A percentile compares a stretch with the other conserved stretches of the same genome.
Evolutionary conservation across 495 filamentous ascomycete genomes (phyloP).

Genomic region (Tricharina praecox): DNA sequence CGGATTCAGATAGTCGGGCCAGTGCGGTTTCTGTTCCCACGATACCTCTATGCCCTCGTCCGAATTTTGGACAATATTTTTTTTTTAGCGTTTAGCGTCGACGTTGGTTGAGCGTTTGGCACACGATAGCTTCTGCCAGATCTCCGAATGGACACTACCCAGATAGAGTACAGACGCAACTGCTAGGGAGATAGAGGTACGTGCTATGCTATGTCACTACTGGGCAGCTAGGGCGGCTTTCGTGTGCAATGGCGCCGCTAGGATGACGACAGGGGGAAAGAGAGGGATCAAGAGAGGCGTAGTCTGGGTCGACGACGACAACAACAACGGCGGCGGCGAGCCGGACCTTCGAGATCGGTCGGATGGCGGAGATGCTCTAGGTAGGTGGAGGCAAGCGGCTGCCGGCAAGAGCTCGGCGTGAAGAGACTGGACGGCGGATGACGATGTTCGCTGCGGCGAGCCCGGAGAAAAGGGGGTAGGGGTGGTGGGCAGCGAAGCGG

Average conservation of each 20-base stretch:
- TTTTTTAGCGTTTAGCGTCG: neutral
- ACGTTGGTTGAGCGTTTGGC: neutral
- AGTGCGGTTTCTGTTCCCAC: too few relatives aligned
- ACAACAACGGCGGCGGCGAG: neutral
- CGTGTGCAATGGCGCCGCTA: slow-evolving; percentile 1
- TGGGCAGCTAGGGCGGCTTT: too few relatives aligned
- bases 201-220: slow-evolving; percentile 4
- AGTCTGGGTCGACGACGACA: too few relatives aligned
- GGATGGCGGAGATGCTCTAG: slow-evolving; percentile 4
- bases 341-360: slow-evolving; percentile 1
- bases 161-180: too few relatives aligned
- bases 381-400: slow-evolving; percentile 2
- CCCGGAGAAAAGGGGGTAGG: slow-evolving; percentile 6
- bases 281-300: too few relatives aligned
- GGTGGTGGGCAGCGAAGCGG: too few relatives aligned
- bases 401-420: slow-evolving; percentile 3
- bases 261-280: neutral
- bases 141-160: neutral
- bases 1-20: too few relatives aligned
- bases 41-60: neutral
- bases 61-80: neutral
- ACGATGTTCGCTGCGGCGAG: slow-evolving; percentile 11
- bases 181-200: too few relatives aligned
- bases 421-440: neutral
- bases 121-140: slow-evolving; percentile 1